Base-by-base conservation (phyloP, 805 yeast genomes). In the Isabelozyma gotoi region DNA sequence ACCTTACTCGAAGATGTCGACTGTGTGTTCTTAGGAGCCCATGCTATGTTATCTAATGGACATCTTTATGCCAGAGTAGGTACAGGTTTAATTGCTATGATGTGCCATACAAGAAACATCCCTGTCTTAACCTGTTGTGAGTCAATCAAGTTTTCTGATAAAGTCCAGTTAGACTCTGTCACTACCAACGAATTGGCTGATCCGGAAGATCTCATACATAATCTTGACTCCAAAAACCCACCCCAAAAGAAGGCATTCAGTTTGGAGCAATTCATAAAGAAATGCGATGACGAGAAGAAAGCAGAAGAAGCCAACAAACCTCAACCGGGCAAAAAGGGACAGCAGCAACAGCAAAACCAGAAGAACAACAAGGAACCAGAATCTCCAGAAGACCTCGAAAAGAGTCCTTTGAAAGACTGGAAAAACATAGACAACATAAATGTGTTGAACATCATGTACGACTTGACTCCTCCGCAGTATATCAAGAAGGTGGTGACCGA, bases 121-220 rank as follows among this genome's bases (percentile, higher is more conserved):
- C 98, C 99, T 0, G 97, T 94, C 5, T 75, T 94, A 49, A 96
- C 95, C 1, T 88, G 97, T 57, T 92, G 98, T 68, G 99, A 94
- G 66, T 82, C 92, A 41, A 80, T 94, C 65, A 94, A 94, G 67
- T 94, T 94, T 59, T 82, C 95, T 19, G 98, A 94, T 63, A 82
- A 94, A 54, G 97, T 94, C 7, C 98, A 92, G 68, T 78, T 94
- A 46, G 99, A 94, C 63, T 84, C 96, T n/a, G 96, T 94, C 19
- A 88, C 98, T 1, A 80, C 83, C 50, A 94, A 94, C 65, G 99
- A 94, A 65, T 75, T 94, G 45, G 92, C 89, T 8, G 95, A 87
- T 60, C 76, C 82, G 17, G 85, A 85, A 43, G 91, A 84, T 60
- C 71, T 87, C 50, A 68, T 82, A n/a, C 71, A 71, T 38, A 59